Evolutionary conservation across 2,329 filamentous ascomycete genomes (phyloP), one percentile per base, ranked within the genome.

Genomic region (Pochonia chlamydosporia): DNA sequence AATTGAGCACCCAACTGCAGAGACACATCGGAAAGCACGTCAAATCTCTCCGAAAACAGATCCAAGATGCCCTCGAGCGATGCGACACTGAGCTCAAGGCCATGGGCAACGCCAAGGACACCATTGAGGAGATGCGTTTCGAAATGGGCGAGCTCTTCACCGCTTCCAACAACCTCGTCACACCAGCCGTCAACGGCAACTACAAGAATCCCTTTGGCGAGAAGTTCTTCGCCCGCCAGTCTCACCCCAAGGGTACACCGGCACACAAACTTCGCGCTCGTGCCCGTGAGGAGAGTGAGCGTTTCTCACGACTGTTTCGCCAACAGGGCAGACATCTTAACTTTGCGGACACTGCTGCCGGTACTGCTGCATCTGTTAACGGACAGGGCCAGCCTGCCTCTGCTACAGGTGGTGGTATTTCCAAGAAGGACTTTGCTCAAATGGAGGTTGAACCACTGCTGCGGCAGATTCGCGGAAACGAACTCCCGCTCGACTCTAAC

Each of bases 171-270:
- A 74, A 76, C 45, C 67, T 77, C n/a, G 72, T 76, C 31, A 75
- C 72, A 1, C 74, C 74, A 3, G 73, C 74, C 33, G 71, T 76
- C 23, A 73, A 76, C 45, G 74, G 74, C 43, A 75, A 74, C 62
- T 77, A 77, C 68, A 77, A 77, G 64, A 76, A 76, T 49, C 74
- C 74, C 0, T 72, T 74, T 14, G 71, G 71, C 48, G 73, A 74
- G 55, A 67, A 64, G 45, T 77, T 77, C 63, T 77, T 77, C 56
- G 66, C 73, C 6, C 64, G 72, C 8, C 72, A 73, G 10, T 73
- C 72, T 3, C 71, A 67, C 37, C 70, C 73, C 11, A 70, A 71
- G 49, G 74, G 73, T 21, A 77, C 74, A 1, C 74, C 74, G 1
- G 68, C 73, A 0, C 73, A 76, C 47, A 75, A 76, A 53, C 64